phyloP scores from a whole-genome alignment of 257 asterid species.

The Gentiana straminea region DNA sequence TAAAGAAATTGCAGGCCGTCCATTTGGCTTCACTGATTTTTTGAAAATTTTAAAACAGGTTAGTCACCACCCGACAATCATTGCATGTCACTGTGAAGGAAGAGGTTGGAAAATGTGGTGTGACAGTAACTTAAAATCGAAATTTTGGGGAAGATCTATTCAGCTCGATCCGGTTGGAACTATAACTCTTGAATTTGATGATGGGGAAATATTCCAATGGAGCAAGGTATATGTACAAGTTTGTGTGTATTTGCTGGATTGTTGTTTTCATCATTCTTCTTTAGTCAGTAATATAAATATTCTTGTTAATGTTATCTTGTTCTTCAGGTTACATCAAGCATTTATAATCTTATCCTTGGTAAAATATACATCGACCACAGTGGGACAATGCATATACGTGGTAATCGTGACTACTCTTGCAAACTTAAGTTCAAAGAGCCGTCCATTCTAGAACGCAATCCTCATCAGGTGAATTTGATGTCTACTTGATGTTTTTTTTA shows the following conservation, averaged over 20 bases:
- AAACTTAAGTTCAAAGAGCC: constrained; percentile 94
- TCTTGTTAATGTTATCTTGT: constrained; percentile 5
- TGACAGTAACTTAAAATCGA: constrained; percentile 82
- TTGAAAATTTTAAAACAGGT: constrained; percentile 51
- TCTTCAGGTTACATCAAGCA: constrained; percentile 80
- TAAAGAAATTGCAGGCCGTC: too few species aligned
- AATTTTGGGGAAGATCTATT: constrained; percentile 94
- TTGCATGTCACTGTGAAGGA: constrained; percentile 98
- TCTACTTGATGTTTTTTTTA: not conserved
- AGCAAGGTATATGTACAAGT: constrained; percentile 50
- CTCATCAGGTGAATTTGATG: constrained; percentile 65
- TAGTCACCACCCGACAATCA: constrained; percentile 94
- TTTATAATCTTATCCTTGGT: constrained; percentile 82
- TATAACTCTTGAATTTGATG: constrained; percentile 73
- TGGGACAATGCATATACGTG: constrained; percentile 74
- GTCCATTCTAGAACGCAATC: constrained; percentile 86
- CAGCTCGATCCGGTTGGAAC: constrained; percentile 92
- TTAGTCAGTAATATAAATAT: not conserved
- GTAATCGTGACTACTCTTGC: constrained; percentile 81
- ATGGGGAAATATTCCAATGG: constrained; percentile 93
- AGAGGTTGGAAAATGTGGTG: constrained; percentile 97
- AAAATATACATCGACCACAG: constrained; percentile 89
- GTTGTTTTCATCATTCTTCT: not conserved
- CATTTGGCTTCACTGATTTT: not conserved
- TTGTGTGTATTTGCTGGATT: not conserved